A percentile compares a stretch with the other conserved stretches of the same genome.
These are phyloP conservation scores for Aspergillus vadensis DNA, from an alignment of 2,329 filamentous ascomycete genomes.

Conservation along the genomic window DNA sequence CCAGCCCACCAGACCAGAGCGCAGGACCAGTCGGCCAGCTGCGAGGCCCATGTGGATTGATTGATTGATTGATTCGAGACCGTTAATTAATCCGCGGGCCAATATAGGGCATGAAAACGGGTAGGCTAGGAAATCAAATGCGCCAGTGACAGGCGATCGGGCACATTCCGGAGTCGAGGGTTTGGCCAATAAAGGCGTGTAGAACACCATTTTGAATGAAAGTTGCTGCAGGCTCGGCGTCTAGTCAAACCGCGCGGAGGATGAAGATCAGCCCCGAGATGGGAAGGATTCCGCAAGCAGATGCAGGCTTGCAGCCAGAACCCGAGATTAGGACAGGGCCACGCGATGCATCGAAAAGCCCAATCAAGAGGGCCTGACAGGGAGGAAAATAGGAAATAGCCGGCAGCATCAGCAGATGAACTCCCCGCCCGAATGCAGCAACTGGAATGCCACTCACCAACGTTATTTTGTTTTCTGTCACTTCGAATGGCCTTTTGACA, in stretches of 20 bases:
- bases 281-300: neutral
- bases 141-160: neutral
- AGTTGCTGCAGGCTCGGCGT: no score
- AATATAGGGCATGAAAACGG: neutral
- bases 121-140: neutral
- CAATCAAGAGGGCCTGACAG: neutral
- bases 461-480: no score
- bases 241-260: no score
- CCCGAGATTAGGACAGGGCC: neutral
- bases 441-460: no score
- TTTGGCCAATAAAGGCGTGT: no score
- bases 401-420: neutral
- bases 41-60: neutral
- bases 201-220: no score
- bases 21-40: slow-evolving; percentile 5
- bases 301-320: no score
- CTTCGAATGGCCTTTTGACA: no score
- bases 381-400: neutral
- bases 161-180: neutral
- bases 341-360: neutral
- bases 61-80: no score
- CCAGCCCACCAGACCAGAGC: slow-evolving; percentile 30
- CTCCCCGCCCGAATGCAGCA: no score
- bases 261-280: neutral
- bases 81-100: no score